These are phyloP conservation scores for Falciphora oryzae DNA, from an alignment of 2,329 filamentous ascomycete species.

Conservation along the genomic window DNA sequence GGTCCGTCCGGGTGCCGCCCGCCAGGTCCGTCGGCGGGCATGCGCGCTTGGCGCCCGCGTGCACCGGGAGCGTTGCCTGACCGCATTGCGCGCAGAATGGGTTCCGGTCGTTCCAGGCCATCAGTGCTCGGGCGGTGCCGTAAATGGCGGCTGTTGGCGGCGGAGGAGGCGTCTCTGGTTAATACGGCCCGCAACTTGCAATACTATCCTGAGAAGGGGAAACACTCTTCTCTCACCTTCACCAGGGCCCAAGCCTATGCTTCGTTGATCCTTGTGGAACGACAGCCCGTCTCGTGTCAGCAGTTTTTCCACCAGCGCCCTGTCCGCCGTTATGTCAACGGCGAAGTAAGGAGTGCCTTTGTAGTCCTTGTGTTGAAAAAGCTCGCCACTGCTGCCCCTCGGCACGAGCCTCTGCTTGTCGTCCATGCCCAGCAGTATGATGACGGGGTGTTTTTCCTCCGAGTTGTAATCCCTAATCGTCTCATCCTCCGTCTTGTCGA, in stretches of 20 bases:
- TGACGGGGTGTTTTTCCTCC: conserved; percentile 55
- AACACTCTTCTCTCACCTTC: conserved; percentile 34
- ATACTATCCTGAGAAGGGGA: too few relatives aligned
- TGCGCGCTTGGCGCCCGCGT: conserved; percentile 74
- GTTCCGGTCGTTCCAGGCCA: conserved; percentile 94
- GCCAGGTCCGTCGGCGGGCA: conserved; percentile 67
- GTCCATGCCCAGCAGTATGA: conserved; percentile 82
- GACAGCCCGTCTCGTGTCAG: conserved; percentile 43
- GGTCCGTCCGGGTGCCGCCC: conserved; percentile 40
- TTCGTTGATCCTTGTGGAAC: conserved; percentile 55
- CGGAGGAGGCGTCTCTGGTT: background rate
- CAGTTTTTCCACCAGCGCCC: conserved; percentile 48
- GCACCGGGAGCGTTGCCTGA: conserved; percentile 69
- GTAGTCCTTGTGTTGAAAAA: conserved; percentile 62
- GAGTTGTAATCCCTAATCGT: conserved; percentile 71
- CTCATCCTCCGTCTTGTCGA: conserved; percentile 65
- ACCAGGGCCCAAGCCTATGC: conserved; percentile 37
- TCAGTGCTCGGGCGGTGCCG: conserved; percentile 77
- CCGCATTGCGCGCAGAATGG: conserved; percentile 90
- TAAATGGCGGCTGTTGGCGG: conserved; percentile 69
- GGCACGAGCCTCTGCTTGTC: conserved; percentile 42
- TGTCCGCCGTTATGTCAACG: conserved; percentile 72
- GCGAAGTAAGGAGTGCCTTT: conserved; percentile 82
- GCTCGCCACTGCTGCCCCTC: conserved; percentile 18
- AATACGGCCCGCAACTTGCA: background rate